These are phyloP conservation scores for Cyberlindnera subsufficiens DNA, from an alignment of 805 yeast genomes.

Conservation along the genomic window DNA sequence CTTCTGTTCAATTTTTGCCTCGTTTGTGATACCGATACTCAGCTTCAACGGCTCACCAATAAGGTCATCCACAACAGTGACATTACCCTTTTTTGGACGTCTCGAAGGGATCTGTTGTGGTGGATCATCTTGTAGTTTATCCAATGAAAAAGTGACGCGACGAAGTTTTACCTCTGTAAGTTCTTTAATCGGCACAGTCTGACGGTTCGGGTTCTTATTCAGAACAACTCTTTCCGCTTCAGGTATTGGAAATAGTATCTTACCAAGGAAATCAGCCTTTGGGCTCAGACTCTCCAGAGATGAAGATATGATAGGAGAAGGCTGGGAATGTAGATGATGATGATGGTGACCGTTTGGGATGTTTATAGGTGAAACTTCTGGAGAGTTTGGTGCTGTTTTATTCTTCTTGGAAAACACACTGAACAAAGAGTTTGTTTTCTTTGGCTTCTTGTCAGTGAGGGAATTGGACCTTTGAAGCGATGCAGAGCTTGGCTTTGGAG, in stretches of 20 bases:
- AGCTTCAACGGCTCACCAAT: conserved; percentile 55
- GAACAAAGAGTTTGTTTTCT: conserved; percentile 22
- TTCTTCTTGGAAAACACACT: conserved; percentile 27
- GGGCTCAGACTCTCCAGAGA: conserved; percentile 14
- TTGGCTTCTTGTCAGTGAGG: conserved; percentile 16
- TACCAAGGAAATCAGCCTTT: conserved; percentile 3
- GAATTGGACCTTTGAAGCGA: conserved; percentile 16
- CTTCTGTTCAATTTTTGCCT: conserved; percentile 23
- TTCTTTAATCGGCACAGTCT: conserved; percentile 27
- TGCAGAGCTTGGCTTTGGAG: neutral
- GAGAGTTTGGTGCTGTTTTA: conserved; percentile 15
- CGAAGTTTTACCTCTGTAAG: conserved; percentile 34
- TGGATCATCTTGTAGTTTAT: conserved; percentile 71
- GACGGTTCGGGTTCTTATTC: conserved; percentile 39
- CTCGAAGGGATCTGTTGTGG: conserved; percentile 93
- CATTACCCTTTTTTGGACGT: conserved; percentile 75
- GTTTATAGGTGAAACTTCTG: conserved; percentile 13
- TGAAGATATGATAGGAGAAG: neutral
- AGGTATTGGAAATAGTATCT: conserved; percentile 1
- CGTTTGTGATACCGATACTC: conserved; percentile 61
- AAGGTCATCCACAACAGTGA: conserved; percentile 60
- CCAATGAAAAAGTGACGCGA: conserved; percentile 74
- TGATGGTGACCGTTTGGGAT: conserved; percentile 8
- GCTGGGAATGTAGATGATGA: neutral
- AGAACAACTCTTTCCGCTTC: conserved; percentile 31